These are phyloP conservation scores for Decorospora gaudefroyi DNA, from an alignment of 2,329 filamentous ascomycete species.

Conservation along the genomic window DNA sequence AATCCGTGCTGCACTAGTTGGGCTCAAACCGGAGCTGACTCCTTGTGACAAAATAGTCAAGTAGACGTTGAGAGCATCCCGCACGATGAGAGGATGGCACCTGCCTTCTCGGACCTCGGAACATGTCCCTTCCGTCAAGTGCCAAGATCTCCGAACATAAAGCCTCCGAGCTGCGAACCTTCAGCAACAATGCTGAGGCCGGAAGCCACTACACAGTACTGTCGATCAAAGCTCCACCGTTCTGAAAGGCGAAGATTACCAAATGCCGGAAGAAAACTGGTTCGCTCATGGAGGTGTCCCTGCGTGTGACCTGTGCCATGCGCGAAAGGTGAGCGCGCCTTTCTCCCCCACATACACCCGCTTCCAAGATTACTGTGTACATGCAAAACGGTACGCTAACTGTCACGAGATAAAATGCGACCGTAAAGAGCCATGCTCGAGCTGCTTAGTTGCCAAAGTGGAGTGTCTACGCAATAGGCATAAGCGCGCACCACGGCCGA, in stretches of 20 bases:
- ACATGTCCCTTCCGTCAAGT: not conserved
- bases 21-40: too few relatives aligned
- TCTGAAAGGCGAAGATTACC: too few relatives aligned
- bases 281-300: slow-evolving; percentile 37
- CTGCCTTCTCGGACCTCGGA: slow-evolving; percentile 8
- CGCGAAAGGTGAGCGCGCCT: slow-evolving; percentile 15
- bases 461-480: slow-evolving; percentile 42
- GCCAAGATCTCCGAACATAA: slow-evolving; percentile 13
- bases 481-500: slow-evolving; percentile 33
- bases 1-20: too few relatives aligned
- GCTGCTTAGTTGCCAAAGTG: slow-evolving; percentile 32
- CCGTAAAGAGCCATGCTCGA: slow-evolving; percentile 41
- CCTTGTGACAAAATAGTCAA: too few relatives aligned
- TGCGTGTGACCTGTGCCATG: slow-evolving; percentile 41
- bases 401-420: slow-evolving; percentile 41
- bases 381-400: slow-evolving; percentile 2
- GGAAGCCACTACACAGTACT: not conserved
- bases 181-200: not conserved
- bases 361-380: not conserved
- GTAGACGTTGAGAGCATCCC: too few relatives aligned
- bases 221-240: too few relatives aligned
- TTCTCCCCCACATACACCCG: not conserved
- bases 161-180: slow-evolving; percentile 4
- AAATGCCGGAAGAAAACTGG: slow-evolving; percentile 43
- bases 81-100: slow-evolving; percentile 1